Percentiles rank a stretch among this genome's conserved stretches.
Conservation (phyloP, 805 yeast species). For the Scheffersomyces spartinae region DNA sequence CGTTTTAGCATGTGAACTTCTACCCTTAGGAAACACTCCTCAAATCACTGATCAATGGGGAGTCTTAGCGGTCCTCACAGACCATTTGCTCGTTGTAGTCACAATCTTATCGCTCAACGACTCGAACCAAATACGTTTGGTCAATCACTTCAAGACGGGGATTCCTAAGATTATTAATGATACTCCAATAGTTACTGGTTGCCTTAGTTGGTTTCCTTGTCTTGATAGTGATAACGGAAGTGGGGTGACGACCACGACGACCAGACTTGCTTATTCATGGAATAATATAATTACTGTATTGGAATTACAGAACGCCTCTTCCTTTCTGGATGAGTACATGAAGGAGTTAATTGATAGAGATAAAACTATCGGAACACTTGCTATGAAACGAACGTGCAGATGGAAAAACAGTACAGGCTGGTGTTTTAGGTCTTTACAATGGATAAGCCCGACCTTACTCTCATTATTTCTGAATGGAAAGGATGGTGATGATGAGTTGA, state of each 20-base stretch:
- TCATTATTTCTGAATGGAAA: no score
- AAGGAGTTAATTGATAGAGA: constrained; percentile 29
- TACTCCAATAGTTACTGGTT: constrained; percentile 26
- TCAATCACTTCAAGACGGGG: constrained; percentile 43
- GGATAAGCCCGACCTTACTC: no score
- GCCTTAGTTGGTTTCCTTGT: constrained; percentile 55
- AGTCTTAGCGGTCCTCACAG: constrained; percentile 47
- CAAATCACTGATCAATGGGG: constrained; percentile 49
- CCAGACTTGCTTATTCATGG: constrained; percentile 61
- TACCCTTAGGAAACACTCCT: constrained; percentile 50
- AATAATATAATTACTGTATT: constrained; percentile 45
- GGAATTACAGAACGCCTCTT: no score
- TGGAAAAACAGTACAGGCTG: no score
- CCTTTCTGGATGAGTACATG: no score
- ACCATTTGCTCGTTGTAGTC: constrained; percentile 36
- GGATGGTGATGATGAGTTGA: no score
- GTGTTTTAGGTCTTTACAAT: no score
- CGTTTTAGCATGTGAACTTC: constrained; percentile 32
- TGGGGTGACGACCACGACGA: constrained; percentile 14
- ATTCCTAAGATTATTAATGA: constrained; percentile 28
- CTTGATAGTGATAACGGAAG: constrained; percentile 18
- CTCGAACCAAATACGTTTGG: constrained; percentile 11
- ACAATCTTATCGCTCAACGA: constrained; percentile 39
- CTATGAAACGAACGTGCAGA: constrained; percentile 12
- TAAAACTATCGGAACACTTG: constrained; percentile 18